Evolutionary conservation across 495 filamentous ascomycete genomes (phyloP).

Genomic region (Neurospora pannonica): DNA sequence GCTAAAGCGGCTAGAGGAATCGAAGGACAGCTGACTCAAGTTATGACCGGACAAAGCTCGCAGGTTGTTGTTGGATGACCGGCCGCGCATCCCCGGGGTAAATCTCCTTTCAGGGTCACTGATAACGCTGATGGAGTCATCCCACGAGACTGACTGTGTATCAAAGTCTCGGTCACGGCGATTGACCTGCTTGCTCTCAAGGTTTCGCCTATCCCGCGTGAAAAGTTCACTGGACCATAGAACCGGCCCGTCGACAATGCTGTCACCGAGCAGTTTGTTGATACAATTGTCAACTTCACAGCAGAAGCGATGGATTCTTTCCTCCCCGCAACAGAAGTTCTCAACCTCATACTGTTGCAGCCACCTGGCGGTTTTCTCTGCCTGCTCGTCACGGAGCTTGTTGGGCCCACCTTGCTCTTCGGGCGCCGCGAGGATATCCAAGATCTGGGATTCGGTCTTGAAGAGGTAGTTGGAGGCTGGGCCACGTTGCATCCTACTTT

Average conservation of each 20-base stretch:
- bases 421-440: slow-evolving; percentile 77
- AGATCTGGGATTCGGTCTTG: slow-evolving; percentile 74
- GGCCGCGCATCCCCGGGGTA: neutral
- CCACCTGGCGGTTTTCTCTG: slow-evolving; percentile 79
- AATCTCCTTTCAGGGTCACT: slow-evolving; percentile 41
- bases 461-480: slow-evolving; percentile 62
- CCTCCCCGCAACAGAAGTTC: slow-evolving; percentile 93
- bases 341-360: slow-evolving; percentile 71
- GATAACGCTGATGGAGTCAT: slow-evolving; percentile 45
- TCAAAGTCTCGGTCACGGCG: slow-evolving; percentile 26
- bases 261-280: slow-evolving; percentile 77
- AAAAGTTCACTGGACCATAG: slow-evolving; percentile 90
- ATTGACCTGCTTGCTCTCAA: slow-evolving; percentile 48
- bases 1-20: slow-evolving; percentile 53
- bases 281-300: slow-evolving; percentile 83
- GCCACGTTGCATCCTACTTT: slow-evolving; percentile 46
- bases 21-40: slow-evolving; percentile 54
- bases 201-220: slow-evolving; percentile 62
- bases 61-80: slow-evolving; percentile 30
- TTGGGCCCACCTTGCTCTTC: slow-evolving; percentile 82
- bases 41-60: slow-evolving; percentile 46
- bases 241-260: slow-evolving; percentile 77
- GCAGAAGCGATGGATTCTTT: slow-evolving; percentile 89
- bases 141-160: slow-evolving; percentile 32
- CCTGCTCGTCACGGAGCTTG: slow-evolving; percentile 93